Conservation (phyloP, 805 yeast species). For the Metschnikowia dekortorum region DNA sequence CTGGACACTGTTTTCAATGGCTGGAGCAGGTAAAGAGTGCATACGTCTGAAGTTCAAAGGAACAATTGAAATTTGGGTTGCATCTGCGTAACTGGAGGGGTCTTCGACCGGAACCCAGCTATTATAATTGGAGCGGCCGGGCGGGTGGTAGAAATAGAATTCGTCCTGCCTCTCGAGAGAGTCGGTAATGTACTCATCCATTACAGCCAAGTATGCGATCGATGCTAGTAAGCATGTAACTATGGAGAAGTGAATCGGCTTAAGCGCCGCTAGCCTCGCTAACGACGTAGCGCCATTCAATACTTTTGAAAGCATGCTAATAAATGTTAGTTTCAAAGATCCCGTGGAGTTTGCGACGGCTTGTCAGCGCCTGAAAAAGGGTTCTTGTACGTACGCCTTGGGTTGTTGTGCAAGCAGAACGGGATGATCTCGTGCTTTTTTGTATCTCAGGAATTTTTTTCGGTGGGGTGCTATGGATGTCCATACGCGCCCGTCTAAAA, state of each 20-base stretch:
- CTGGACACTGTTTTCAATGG: constrained; percentile 33
- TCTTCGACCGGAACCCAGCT: constrained; percentile 51
- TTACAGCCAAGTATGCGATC: constrained; percentile 69
- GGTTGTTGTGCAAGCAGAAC: neutral
- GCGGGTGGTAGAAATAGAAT: constrained; percentile 33
- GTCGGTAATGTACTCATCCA: constrained; percentile 60
- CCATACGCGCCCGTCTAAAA: constrained; percentile 1
- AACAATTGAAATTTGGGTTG: constrained; percentile 45
- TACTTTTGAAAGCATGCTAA: constrained; percentile 27
- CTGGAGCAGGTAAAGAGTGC: constrained; percentile 39
- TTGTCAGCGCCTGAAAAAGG: neutral
- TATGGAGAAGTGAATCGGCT: constrained; percentile 84
- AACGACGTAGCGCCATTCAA: constrained; percentile 34
- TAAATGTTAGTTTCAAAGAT: neutral
- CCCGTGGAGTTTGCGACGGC: neutral
- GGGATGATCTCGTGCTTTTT: neutral
- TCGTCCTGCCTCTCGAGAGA: constrained; percentile 32
- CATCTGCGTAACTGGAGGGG: constrained; percentile 33
- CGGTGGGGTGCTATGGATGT: neutral
- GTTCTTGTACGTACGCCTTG: neutral
- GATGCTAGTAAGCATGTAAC: constrained; percentile 71
- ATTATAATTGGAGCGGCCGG: constrained; percentile 28
- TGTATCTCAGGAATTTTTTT: constrained; percentile 3
- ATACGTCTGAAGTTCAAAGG: constrained; percentile 56
- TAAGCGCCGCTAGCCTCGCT: constrained; percentile 62